phyloP scores from a whole-genome alignment of 2,329 filamentous ascomycete genomes.

The Xylariaceae sp. region DNA sequence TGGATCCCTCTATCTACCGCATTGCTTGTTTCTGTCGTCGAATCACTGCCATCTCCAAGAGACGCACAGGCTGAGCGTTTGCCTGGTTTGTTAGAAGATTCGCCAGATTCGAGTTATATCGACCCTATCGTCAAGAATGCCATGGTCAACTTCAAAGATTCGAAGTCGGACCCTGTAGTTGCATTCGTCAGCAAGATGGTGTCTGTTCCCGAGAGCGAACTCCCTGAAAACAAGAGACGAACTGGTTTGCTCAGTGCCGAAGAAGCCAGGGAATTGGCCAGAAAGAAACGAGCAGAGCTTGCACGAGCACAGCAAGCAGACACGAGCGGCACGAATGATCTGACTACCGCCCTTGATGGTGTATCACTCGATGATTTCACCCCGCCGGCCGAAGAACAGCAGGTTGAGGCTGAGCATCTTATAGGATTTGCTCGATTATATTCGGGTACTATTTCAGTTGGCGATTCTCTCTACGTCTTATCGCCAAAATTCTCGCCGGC shows the following conservation, averaged over 20 bases:
- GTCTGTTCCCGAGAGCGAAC: slow-evolving; percentile 84
- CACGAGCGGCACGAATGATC: slow-evolving; percentile 46
- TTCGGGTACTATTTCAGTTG: slow-evolving; percentile 82
- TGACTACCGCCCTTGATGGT: slow-evolving; percentile 57
- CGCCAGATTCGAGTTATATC: slow-evolving; percentile 70
- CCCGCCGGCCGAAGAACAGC: slow-evolving; percentile 48
- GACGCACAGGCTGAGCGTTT: slow-evolving; percentile 74
- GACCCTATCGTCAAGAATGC: slow-evolving; percentile 66
- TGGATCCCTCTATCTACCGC: slow-evolving; percentile 95
- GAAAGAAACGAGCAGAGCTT: slow-evolving; percentile 84
- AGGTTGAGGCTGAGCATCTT: slow-evolving; percentile 74
- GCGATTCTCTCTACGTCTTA: slow-evolving; percentile 85
- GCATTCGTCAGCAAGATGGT: slow-evolving; percentile 99
- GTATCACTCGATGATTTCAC: slow-evolving; percentile 52
- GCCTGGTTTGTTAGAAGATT: slow-evolving; percentile 70
- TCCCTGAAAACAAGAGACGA: slow-evolving; percentile 77
- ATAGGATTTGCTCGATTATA: slow-evolving; percentile 94
- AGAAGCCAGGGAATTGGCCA: slow-evolving; percentile 80
- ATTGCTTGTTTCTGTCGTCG: slow-evolving; percentile 85
- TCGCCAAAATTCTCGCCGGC: slow-evolving; percentile 89
- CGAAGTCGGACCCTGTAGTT: slow-evolving; percentile 69
- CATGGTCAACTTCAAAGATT: slow-evolving; percentile 73
- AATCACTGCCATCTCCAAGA: slow-evolving; percentile 81
- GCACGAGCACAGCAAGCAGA: slow-evolving; percentile 66
- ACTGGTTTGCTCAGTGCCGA: slow-evolving; percentile 72